A percentile compares a stretch with the other conserved stretches of the same genome.
Evolutionary conservation across 768 basidiomycete species (phyloP).

Genomic region (Trametes maxima): DNA sequence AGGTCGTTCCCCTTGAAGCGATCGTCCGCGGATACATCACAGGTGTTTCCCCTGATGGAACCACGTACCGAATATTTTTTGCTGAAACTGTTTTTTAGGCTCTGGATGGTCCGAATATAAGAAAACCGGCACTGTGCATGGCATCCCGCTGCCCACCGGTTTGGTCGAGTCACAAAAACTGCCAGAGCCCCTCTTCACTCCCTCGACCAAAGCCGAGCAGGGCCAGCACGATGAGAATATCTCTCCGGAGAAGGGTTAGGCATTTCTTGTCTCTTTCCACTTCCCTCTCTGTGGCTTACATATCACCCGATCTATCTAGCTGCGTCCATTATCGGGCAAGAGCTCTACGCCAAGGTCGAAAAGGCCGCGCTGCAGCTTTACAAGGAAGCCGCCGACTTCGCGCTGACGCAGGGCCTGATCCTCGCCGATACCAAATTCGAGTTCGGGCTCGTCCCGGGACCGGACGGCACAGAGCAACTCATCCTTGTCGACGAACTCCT

Average conservation of each 20-base stretch:
- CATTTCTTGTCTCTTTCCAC: neutral
- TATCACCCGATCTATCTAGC: conserved; percentile 43
- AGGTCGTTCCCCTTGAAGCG: conserved; percentile 89
- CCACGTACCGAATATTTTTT: neutral
- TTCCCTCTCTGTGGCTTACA: neutral
- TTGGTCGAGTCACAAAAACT: conserved; percentile 87
- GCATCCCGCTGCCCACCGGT: conserved; percentile 72
- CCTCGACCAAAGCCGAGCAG: conserved; percentile 94
- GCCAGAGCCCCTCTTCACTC: conserved; percentile 86
- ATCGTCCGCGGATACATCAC: conserved; percentile 97
- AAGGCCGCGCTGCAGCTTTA: conserved; percentile 65
- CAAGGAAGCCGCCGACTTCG: conserved; percentile 72
- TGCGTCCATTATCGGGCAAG: conserved; percentile 63
- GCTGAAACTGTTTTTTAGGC: conserved; percentile 49
- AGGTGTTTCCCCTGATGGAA: conserved; percentile 50
- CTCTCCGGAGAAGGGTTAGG: conserved; percentile 89
- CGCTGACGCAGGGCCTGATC: conserved; percentile 77
- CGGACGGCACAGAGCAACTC: conserved; percentile 44
- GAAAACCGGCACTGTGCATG: conserved; percentile 84
- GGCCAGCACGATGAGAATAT: conserved; percentile 98
- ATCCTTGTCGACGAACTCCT: conserved; percentile 96
- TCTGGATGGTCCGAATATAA: conserved; percentile 97
- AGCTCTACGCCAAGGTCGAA: conserved; percentile 65
- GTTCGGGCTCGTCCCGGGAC: conserved; percentile 73
- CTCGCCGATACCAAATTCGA: conserved; percentile 99